Percentiles rank a stretch among this genome's conserved stretches.
These are phyloP conservation scores for Talinum fruticosum DNA, from an alignment of 148 eudicot genomes.

Conservation along the genomic window DNA sequence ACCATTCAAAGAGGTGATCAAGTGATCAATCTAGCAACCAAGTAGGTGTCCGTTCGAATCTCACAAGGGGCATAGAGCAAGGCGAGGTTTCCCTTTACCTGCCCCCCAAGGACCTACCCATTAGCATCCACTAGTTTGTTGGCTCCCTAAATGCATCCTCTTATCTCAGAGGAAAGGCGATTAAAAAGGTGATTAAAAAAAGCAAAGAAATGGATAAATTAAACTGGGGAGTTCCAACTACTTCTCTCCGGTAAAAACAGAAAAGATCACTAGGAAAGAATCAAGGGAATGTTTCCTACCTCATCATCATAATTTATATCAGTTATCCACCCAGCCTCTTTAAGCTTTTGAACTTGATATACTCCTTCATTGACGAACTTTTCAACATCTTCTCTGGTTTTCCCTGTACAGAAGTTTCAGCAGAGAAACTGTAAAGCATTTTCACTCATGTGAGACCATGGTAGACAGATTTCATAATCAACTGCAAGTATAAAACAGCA, in stretches of 20 bases:
- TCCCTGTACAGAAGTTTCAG: constrained; percentile 54
- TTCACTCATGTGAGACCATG: constrained; percentile 18
- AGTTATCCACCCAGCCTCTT: constrained; percentile 93
- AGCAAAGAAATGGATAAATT: background rate
- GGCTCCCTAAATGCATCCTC: background rate
- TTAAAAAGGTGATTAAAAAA: background rate
- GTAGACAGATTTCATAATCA: constrained; percentile 15
- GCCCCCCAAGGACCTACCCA: background rate
- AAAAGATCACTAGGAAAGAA: background rate
- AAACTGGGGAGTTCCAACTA: background rate
- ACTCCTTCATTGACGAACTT: constrained; percentile 86
- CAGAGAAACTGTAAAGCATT: constrained; percentile 31
- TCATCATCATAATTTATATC: constrained; percentile 90
- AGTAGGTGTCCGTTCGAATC: background rate
- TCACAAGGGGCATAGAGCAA: background rate
- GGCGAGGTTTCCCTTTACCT: background rate
- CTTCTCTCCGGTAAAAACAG: background rate
- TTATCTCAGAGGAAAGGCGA: background rate
- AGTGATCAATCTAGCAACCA: background rate
- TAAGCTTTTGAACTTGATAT: constrained; percentile 67
- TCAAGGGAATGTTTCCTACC: constrained; percentile 36
- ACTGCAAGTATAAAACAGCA: constrained; percentile 22
- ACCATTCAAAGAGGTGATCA: background rate
- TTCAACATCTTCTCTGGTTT: constrained; percentile 71
- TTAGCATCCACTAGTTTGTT: background rate